Evolutionary conservation across 208 protist species (phyloP), one percentile per base, ranked within the genome.

Genomic region (Phytomonas francai): DNA sequence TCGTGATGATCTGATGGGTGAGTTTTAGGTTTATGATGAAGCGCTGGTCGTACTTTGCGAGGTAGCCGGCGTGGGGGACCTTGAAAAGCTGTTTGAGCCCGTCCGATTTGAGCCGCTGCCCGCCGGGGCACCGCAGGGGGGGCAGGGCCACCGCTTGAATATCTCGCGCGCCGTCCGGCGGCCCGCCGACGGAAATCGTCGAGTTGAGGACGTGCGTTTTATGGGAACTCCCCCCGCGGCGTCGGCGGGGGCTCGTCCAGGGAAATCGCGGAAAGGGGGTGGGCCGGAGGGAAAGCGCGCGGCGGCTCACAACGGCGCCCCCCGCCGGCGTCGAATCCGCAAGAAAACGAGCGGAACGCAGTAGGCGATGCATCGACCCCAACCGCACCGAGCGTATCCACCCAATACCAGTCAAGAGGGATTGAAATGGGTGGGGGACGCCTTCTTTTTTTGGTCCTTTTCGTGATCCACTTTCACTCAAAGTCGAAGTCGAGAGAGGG

Each of bases 1-100:
- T 81, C 34, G 78, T 78, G 29, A 81, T 83, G 58, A 93, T 59
- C 59, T 92, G 85, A 59, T 96, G 91, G 0, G 87, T 96, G 8
- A 93, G 87, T 59, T 96, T 96, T 58, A 94, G 67, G 65, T 94
- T 94, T 6, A 96, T 68, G 49, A 94, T 82, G 72, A 94, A 94
- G 51, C 91, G 86, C 12, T 93, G 82, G 67, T 90, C 88, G 73
- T 92, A 90, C 80, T 96, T 94, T 60, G 88, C 81, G 34, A 96
- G 76, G 58, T 78, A 90, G 27, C 88, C 88, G 32, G 87, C 88
- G 68, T 93, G 85, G 0, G 88, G 88, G 6, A 94, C 88, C 70
- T 93, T 93, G 72, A 84, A 94, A 29, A 94, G 78, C 3, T 90
- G 81, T 73, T 94, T 96, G 62, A 96, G 70, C 19, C 80, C 88